Evolutionary conservation across 2,329 filamentous ascomycete species (phyloP).

Genomic region (Pseudocercospora ulei): DNA sequence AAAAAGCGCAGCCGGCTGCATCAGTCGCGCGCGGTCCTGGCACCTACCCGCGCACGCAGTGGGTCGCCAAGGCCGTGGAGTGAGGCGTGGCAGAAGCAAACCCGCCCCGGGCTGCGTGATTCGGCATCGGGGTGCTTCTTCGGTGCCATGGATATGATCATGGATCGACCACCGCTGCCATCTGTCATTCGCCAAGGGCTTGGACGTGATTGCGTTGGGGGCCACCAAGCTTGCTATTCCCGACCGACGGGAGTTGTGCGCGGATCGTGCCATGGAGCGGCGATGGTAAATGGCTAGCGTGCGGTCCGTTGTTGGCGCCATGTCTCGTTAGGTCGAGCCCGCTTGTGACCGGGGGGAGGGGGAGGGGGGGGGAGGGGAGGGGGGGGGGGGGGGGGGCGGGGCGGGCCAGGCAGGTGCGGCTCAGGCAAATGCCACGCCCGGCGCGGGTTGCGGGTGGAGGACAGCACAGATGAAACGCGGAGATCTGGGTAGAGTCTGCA

Average conservation of each 20-base stretch:
- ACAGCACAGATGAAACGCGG: conserved; percentile 11
- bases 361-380: no score
- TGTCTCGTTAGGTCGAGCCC: not conserved
- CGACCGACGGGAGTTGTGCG: conserved; percentile 9
- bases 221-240: conserved; percentile 1
- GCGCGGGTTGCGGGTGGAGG: no score
- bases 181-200: conserved; percentile 17
- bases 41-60: conserved; percentile 17
- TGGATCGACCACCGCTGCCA: conserved; percentile 15
- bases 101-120: no score
- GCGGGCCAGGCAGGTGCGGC: not conserved
- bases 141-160: conserved; percentile 13
- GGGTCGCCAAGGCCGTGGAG: conserved; percentile 21
- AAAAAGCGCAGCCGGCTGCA: conserved; percentile 7
- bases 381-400: no score
- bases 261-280: conserved; percentile 1
- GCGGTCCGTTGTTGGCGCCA: not conserved
- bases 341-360: no score
- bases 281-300: conserved; percentile 4
- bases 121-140: no score
- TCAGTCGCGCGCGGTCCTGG: conserved; percentile 14
- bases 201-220: conserved; percentile 8
- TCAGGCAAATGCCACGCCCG: conserved; percentile 11
- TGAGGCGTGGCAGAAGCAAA: conserved; percentile 20
- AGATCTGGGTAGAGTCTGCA: conserved; percentile 5